phyloP scores from a whole-genome alignment of 2,329 filamentous ascomycete species.

The Emmonsiellopsis sp. region DNA sequence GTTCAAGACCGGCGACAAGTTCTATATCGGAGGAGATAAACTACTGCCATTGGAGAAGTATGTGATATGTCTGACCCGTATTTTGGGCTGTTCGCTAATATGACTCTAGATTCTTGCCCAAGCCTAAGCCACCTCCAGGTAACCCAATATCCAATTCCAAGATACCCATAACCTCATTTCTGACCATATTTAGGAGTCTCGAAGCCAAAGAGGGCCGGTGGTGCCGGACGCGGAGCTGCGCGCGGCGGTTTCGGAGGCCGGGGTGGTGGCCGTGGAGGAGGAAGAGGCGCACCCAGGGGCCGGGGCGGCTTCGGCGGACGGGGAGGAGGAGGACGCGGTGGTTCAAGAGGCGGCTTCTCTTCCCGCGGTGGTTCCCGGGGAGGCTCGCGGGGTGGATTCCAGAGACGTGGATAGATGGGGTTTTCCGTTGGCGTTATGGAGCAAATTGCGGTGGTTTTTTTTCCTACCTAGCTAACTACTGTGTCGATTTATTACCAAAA shows the following conservation, averaged over 20 bases:
- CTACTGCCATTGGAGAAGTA: slow-evolving; percentile 82
- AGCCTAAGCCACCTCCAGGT: slow-evolving; percentile 65
- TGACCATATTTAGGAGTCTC: slow-evolving; percentile 44
- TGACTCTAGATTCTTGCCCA: slow-evolving; percentile 65
- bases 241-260: slow-evolving; percentile 38
- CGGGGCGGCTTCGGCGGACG: slow-evolving; percentile 41
- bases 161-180: slow-evolving; percentile 4
- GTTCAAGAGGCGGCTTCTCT: slow-evolving; percentile 21
- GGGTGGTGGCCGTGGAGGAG: slow-evolving; percentile 36
- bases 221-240: slow-evolving; percentile 41
- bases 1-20: slow-evolving; percentile 95
- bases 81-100: not conserved
- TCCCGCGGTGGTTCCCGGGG: slow-evolving; percentile 22
- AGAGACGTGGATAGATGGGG: slow-evolving; percentile 15
- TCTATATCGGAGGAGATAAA: slow-evolving; percentile 93
- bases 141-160: slow-evolving; percentile 8
- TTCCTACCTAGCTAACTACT: not conserved
- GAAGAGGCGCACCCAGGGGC: slow-evolving; percentile 47
- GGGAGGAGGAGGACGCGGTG: slow-evolving; percentile 31
- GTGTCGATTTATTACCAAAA: not conserved
- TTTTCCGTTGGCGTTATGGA: slow-evolving; percentile 3
- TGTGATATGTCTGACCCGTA: slow-evolving; percentile 9
- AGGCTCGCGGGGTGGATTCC: slow-evolving; percentile 23
- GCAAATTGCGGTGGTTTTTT: not conserved
- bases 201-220: slow-evolving; percentile 62